These are phyloP conservation scores for Yarrowia divulgata DNA, from an alignment of 805 yeast genomes.

Conservation along the genomic window DNA sequence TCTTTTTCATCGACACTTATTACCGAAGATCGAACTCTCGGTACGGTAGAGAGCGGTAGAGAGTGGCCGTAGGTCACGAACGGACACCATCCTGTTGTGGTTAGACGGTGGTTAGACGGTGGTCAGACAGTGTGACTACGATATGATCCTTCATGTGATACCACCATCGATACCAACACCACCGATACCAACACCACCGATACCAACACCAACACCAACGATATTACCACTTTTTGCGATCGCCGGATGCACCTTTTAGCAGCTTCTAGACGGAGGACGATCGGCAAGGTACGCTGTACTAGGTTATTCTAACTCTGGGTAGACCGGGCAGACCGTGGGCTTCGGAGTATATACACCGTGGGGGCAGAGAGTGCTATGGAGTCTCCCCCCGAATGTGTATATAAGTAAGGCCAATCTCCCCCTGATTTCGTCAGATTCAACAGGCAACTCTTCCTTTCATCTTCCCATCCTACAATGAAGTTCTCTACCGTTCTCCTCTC, in stretches of 20 bases:
- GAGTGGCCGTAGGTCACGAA: no score
- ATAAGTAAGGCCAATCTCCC: neutral
- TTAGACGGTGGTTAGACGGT: no score
- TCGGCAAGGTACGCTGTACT: conserved; percentile 37
- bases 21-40: conserved; percentile 28
- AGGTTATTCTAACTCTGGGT: conserved; percentile 4
- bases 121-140: no score
- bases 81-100: no score
- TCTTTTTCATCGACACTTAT: conserved; percentile 18
- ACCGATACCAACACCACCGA: no score
- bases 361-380: neutral
- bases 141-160: neutral
- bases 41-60: no score
- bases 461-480: neutral
- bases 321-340: neutral
- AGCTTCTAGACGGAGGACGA: conserved; percentile 28
- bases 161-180: neutral
- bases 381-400: neutral
- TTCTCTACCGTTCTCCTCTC: conserved; percentile 18
- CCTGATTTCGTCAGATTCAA: neutral
- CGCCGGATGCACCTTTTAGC: neutral
- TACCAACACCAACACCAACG: no score
- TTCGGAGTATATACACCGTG: no score
- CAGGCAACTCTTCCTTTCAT: neutral
- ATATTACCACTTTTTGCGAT: neutral